A percentile compares a stretch with the other conserved stretches of the same genome.
Conservation (phyloP, 495 filamentous ascomycete species). For the Penicillium diatomitis region DNA sequence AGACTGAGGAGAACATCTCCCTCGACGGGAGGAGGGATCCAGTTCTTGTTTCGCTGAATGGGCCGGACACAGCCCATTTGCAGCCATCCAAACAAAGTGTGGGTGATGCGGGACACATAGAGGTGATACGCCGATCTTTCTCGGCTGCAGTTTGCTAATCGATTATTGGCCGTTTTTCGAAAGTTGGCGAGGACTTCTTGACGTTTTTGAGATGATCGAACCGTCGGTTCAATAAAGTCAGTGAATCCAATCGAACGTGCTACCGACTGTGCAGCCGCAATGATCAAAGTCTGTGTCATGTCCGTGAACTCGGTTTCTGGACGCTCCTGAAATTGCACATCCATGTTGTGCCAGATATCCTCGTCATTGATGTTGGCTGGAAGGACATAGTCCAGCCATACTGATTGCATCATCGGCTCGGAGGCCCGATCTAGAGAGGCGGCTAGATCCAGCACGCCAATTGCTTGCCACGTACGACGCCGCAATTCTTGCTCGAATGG, state of each 20-base stretch:
- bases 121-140: constrained; percentile 20
- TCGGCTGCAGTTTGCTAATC: constrained; percentile 17
- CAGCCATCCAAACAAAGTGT: constrained; percentile 18
- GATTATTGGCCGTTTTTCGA: constrained; percentile 12
- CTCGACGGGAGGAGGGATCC: constrained; percentile 17
- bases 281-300: constrained; percentile 22
- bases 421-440: constrained; percentile 27
- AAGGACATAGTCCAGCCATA: constrained; percentile 18
- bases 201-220: constrained; percentile 16
- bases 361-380: constrained; percentile 28
- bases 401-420: constrained; percentile 31
- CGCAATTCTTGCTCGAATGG: constrained; percentile 30
- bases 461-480: constrained; percentile 26
- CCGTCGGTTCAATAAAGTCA: constrained; percentile 17
- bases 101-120: constrained; percentile 15
- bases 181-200: constrained; percentile 24
- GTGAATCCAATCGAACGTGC: constrained; percentile 20
- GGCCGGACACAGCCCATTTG: constrained; percentile 28
- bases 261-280: constrained; percentile 16
- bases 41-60: constrained; percentile 15
- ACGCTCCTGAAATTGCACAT: constrained; percentile 9
- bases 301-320: constrained; percentile 23
- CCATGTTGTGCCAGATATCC: constrained; percentile 22
- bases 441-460: constrained; percentile 28
- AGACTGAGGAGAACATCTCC: constrained; percentile 20